Evolutionary conservation across 768 basidiomycete species (phyloP), one percentile per base, ranked within the genome.

Genomic region (Russula foetens): DNA sequence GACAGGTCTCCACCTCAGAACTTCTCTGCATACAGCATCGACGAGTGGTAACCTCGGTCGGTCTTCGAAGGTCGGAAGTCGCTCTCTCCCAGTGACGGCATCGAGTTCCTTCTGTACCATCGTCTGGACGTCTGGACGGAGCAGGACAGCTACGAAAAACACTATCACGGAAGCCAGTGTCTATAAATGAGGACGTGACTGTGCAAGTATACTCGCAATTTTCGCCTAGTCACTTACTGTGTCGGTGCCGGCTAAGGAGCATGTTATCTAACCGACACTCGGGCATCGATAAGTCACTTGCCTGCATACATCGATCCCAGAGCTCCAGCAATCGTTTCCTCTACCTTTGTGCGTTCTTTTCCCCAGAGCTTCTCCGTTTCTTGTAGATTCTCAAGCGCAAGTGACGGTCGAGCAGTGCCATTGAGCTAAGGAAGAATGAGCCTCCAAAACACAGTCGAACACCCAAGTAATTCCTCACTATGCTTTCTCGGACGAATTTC

Each of bases 1-100:
- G n/a, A n/a, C n/a, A n/a, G n/a, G n/a, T n/a, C n/a, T n/a, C n/a
- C n/a, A n/a, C n/a, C n/a, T n/a, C n/a, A n/a, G n/a, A n/a, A n/a
- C n/a, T n/a, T n/a, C n/a, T n/a, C n/a, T n/a, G n/a, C n/a, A n/a
- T n/a, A n/a, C n/a, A n/a, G n/a, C n/a, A n/a, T n/a, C n/a, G n/a
- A 59, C 24, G 11, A 52, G 53, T 14, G 58, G 58, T 11, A 59
- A 29, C 31, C 14, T 21, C 23, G 31, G 29, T 19, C 51, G 50
- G 46, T 59, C 58, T n/a, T 53, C 58, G 23, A 59, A 59, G 11
- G 49, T 47, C n/a, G n/a, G n/a, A n/a, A n/a, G n/a, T n/a, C n/a
- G n/a, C n/a, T n/a, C n/a, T n/a, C n/a, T n/a, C n/a, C 31, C 44
- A 5, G 31, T 59, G 19, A 46, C 50, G 23, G 51, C 44, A 39